Base-by-base conservation (phyloP, 441 rosid genomes). In the Populus hybrid region DNA sequence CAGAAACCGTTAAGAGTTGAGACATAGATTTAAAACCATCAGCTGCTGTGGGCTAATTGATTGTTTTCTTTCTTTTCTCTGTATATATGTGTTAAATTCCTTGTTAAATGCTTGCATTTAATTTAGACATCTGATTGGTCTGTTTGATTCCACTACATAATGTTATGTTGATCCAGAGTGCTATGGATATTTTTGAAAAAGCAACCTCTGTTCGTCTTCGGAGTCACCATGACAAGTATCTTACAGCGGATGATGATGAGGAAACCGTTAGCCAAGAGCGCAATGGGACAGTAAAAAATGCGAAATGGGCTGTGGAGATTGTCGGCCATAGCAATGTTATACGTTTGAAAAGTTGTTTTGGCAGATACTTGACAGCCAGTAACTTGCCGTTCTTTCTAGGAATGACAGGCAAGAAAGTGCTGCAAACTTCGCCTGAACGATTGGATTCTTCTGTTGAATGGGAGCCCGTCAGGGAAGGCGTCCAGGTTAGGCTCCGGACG, bases 371-470 rank as follows among this genome's bases (percentile, higher is more conserved):
- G 36, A 90, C 99, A 69, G 95, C 96, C 68, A 86, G 97, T 21
- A 89, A 91, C 84, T 86, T 85, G 72, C 91, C 94, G 26, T 93
- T 90, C 83, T 78, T 93, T n/a, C 86, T 92, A 0, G 99, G 99
- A 42, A 89, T 92, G 83, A 88, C 92, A 11, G 97, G 98, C n/a
- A 89, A 87, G 67, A 93, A 92, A 80, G 97, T 90, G 46, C 70
- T 84, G 32, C 99, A 92, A 85, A 73, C 91, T 0, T 66, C 81
- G 61, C 94, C 91, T 46, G 75, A 73, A 19, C 84, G 88, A 23
- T 87, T 85, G n/a, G 99, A 93, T 73, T 90, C 94, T 4, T 92
- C 91, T 10, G 76, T 87, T 9, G 97, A 95, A 82, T 95, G 99
- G 99, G 96, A 95, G 67, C 97, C 99, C 38, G 89, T 88, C 38